Base-by-base conservation (phyloP, 805 yeast species). In the Candida hungchunana region DNA sequence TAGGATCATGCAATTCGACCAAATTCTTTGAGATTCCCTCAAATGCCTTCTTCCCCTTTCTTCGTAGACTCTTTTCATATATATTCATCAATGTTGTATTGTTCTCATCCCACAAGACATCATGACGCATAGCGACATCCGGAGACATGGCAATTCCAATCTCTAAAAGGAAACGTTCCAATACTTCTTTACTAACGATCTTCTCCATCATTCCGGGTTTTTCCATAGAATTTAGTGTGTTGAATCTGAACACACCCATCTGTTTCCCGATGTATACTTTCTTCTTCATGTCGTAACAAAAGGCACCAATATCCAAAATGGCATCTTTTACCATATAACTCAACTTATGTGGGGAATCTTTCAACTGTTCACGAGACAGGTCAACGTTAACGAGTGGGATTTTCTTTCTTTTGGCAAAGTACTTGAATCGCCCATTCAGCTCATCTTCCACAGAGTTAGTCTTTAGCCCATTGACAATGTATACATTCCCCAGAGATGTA, bases 91-190 rank as follows among this genome's bases (percentile, higher is more conserved):
- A 73, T 45, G 81, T 87, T 52, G 82, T 89, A 22, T 94, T 95
- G 56, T 88, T 88, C 55, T 89, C 95, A 6, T 95, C 93, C 97
- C 97, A 89, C 18, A 89, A 61, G 18, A 79, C 73, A 44, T 87
- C 82, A 47, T 87, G 95, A 18, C 77, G 77, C 12, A 69, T 63
- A 8, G 17, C 31, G 10, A 32, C 5, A 20, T 32, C 36, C 3
- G 30, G 30, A 7, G 36, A 26, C 21, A 21, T 26, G 14, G 29
- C 16, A 6, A 32, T 94, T 2, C 62, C 60, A 38, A 82, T 72
- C 37, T 66, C 71, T 10, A 48, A 41, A 14, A 64, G 49, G 7
- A 65, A 62, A 26, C 56, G 36, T 15, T 61, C 64, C 24, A 93
- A 52, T 2, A 86, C 84, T 36, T 78, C 80, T 45, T 72, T 72